Percentiles rank a stretch among this genome's conserved stretches.
Conservation (phyloP, 2,329 filamentous ascomycete genomes). For the Talaromyces piceae region DNA sequence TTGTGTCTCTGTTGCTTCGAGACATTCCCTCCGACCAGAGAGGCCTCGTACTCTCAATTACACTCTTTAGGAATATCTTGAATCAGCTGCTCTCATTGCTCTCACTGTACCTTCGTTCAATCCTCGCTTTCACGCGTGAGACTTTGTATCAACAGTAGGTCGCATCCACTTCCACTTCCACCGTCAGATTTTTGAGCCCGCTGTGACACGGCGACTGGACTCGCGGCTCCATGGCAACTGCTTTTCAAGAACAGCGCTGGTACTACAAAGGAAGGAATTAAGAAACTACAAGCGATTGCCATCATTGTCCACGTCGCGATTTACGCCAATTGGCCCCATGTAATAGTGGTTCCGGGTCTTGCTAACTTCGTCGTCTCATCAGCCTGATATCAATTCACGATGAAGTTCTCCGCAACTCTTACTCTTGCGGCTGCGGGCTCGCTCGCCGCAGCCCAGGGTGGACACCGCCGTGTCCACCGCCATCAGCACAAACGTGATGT, state of each 20-base stretch:
- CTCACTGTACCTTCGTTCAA: not conserved
- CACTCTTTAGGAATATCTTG: constrained; percentile 32
- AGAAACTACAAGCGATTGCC: not conserved
- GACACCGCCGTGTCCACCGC: constrained; percentile 37
- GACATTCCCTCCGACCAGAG: constrained; percentile 36
- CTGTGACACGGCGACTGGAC: not conserved
- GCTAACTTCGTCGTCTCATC: not conserved
- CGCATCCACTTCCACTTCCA: no score
- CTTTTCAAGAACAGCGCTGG: not conserved
- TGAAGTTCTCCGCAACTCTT: constrained; percentile 36
- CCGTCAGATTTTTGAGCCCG: not conserved
- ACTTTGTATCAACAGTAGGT: not conserved
- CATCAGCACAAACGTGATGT: constrained; percentile 36
- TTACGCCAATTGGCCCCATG: not conserved
- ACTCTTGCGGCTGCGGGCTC: constrained; percentile 38
- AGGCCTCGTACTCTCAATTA: constrained; percentile 32
- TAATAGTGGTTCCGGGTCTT: not conserved
- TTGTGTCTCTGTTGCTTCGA: constrained; percentile 14
- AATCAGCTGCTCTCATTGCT: constrained; percentile 17
- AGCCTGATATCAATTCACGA: constrained; percentile 15
- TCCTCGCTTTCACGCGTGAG: not conserved
- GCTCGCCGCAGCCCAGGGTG: constrained; percentile 34
- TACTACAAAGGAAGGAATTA: not conserved
- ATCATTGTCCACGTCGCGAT: not conserved
- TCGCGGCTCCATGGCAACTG: not conserved